Evolutionary conservation across 768 basidiomycete genomes (phyloP).

Genomic region (Tricholoma sp.): DNA sequence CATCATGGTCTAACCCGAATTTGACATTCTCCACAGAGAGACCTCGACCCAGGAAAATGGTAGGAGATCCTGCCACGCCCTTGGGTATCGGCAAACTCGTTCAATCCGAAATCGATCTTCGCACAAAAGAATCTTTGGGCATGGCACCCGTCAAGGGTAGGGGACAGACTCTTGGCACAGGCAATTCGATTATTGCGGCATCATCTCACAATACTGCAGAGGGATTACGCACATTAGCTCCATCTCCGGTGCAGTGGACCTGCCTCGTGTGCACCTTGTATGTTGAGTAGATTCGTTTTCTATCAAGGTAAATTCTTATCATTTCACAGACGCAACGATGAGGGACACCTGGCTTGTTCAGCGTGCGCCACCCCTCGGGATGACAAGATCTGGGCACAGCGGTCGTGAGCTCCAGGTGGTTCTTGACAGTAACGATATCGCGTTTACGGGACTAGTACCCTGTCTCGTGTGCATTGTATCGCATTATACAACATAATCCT

Average conservation of each 20-base stretch:
- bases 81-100: slow-evolving; percentile 31
- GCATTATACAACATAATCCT: not conserved
- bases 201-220: slow-evolving; percentile 5
- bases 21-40: not conserved
- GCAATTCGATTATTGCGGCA: slow-evolving; percentile 3
- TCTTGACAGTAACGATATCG: not conserved
- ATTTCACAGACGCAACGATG: slow-evolving; percentile 42
- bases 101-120: slow-evolving; percentile 37
- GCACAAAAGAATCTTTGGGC: slow-evolving; percentile 41
- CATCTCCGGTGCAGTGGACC: slow-evolving; percentile 32
- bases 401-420: not conserved
- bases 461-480: not conserved
- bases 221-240: not conserved
- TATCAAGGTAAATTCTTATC: slow-evolving; percentile 2
- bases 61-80: not conserved
- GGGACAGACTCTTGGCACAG: slow-evolving; percentile 18
- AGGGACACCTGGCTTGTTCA: slow-evolving; percentile 53
- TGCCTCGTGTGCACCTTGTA: slow-evolving; percentile 66
- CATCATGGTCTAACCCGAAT: not conserved
- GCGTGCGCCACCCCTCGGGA: slow-evolving; percentile 55
- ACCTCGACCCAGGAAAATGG: not conserved
- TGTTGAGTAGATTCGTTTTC: slow-evolving; percentile 19
- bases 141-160: slow-evolving; percentile 29
- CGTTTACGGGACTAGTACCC: not conserved
- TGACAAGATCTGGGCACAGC: slow-evolving; percentile 9